Evolutionary conservation across 768 basidiomycete species (phyloP).

Genomic region (Amylocystis lapponica): DNA sequence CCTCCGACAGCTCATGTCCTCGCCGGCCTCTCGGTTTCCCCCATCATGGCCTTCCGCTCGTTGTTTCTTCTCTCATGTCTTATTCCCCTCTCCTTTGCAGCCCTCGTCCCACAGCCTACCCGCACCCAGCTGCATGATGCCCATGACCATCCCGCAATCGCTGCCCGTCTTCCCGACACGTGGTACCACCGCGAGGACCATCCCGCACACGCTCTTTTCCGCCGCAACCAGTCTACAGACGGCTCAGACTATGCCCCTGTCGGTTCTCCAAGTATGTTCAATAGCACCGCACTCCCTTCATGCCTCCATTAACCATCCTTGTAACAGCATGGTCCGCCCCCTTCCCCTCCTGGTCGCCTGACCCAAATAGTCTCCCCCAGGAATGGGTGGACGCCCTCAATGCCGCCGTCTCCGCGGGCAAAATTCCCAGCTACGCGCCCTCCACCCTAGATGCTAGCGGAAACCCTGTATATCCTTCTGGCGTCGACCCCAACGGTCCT

Average conservation of each 20-base stretch:
- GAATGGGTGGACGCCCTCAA: constrained; percentile 71
- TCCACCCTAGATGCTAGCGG: constrained; percentile 32
- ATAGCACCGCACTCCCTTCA: neutral
- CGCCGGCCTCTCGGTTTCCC: too few relatives aligned
- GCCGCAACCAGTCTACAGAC: constrained; percentile 39
- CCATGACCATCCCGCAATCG: too few relatives aligned
- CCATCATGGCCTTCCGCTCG: constrained; percentile 11
- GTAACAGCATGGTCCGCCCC: constrained; percentile 53
- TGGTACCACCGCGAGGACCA: constrained; percentile 67
- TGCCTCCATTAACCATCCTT: constrained; percentile 1
- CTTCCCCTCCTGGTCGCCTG: constrained; percentile 50
- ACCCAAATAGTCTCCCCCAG: constrained; percentile 47
- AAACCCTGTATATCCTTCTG: constrained; percentile 33
- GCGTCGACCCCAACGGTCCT: constrained; percentile 36
- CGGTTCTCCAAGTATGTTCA: constrained; percentile 34
- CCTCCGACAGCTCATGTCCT: too few relatives aligned
- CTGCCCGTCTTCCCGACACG: constrained; percentile 20
- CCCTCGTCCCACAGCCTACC: neutral
- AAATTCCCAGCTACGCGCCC: constrained; percentile 63
- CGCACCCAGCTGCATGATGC: too few relatives aligned
- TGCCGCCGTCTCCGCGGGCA: constrained; percentile 58
- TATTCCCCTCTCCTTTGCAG: neutral
- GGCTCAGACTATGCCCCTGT: constrained; percentile 46
- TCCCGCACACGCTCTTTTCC: constrained; percentile 57
- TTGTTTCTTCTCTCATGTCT: constrained; percentile 21